phyloP scores from a whole-genome alignment of 2,329 filamentous ascomycete species.

The Penicillium rolfsii region DNA sequence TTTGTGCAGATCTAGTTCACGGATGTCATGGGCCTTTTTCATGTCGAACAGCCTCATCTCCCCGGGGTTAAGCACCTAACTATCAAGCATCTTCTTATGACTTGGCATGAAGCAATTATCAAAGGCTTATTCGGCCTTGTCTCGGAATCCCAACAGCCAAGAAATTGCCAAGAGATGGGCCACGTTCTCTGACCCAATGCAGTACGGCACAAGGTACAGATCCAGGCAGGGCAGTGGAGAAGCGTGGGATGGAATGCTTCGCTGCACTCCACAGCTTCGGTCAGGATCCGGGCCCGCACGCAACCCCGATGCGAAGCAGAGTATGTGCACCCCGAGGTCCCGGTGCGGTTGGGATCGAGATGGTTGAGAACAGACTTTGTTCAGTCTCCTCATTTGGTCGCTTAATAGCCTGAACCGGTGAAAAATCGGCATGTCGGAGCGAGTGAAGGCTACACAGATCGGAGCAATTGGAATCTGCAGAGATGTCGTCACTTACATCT shows the following conservation, averaged over 20 bases:
- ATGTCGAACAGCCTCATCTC: background rate
- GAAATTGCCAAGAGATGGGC: slow-evolving; percentile 9
- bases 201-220: background rate
- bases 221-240: background rate
- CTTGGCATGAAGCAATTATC: slow-evolving; percentile 3
- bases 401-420: background rate
- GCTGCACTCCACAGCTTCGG: slow-evolving; percentile 10
- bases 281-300: slow-evolving; percentile 4
- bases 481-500: background rate
- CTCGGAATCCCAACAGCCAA: slow-evolving; percentile 8
- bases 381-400: background rate
- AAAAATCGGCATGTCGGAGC: background rate
- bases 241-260: slow-evolving; percentile 6
- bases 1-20: background rate
- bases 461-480: background rate
- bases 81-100: background rate
- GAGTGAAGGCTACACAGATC: background rate
- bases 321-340: background rate
- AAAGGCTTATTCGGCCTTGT: slow-evolving; percentile 17
- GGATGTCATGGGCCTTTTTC: background rate
- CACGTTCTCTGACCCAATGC: slow-evolving; percentile 1
- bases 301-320: background rate
- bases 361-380: background rate
- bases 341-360: background rate
- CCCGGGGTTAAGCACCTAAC: slow-evolving; percentile 10